These are phyloP conservation scores for Carex arenaria DNA, from an alignment of 202 grass and related monocot species.

Conservation along the genomic window DNA sequence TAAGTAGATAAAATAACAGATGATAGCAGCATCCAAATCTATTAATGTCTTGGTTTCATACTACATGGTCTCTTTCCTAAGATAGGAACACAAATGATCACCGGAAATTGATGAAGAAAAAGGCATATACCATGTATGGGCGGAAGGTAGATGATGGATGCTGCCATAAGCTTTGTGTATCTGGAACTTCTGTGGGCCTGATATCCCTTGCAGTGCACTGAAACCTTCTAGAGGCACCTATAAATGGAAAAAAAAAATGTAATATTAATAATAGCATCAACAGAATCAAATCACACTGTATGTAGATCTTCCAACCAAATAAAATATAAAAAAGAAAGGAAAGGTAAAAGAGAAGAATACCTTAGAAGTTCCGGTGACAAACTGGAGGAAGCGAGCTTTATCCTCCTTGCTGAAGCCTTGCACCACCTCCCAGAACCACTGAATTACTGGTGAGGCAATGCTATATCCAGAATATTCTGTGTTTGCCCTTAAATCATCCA, in stretches of 20 bases:
- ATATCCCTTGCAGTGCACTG: constrained; percentile 93
- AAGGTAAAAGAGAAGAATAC: constrained; percentile 29
- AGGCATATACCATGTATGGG: constrained; percentile 85
- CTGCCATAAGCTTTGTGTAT: constrained; percentile 98
- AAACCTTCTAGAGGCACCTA: constrained; percentile 98
- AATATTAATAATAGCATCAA: constrained; percentile 11
- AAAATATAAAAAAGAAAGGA: neutral
- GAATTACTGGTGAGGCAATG: constrained; percentile 90
- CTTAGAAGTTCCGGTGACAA: constrained; percentile 98
- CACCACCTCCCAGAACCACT: constrained; percentile 99
- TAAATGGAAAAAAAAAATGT: neutral
- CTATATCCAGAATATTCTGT: constrained; percentile 98
- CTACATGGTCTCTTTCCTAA: neutral
- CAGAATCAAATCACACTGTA: neutral
- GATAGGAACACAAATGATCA: neutral
- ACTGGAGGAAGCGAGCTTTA: constrained; percentile 96
- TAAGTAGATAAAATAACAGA: neutral
- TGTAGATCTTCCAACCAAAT: neutral
- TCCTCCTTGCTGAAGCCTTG: constrained; percentile 95
- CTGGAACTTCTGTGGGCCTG: constrained; percentile 88
- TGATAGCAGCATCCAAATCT: neutral
- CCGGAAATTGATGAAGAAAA: neutral
- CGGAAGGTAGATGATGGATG: constrained; percentile 88
- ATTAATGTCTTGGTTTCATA: neutral
- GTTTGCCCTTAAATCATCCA: constrained; percentile 94